Base-by-base conservation (phyloP, 129 eudicot species). In the Artemisia tridentata region DNA sequence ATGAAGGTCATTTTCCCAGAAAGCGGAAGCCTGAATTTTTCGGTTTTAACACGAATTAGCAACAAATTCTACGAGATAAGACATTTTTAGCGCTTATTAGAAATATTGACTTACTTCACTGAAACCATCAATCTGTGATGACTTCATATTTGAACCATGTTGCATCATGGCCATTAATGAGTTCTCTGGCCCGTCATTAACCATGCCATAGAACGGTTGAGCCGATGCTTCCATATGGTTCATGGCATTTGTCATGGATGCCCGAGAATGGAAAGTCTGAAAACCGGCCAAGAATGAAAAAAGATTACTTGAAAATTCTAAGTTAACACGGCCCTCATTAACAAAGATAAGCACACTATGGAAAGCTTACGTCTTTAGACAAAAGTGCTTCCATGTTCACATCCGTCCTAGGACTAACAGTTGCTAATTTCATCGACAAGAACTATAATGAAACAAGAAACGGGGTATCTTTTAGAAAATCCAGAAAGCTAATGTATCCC, bases 351-450 rank as follows among this genome's bases (percentile, higher is more conserved):
- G 0, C 45, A 38, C 45, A 38, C 2, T 69, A 48, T 31, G 29
- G 54, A 34, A 13, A 34, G 77, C 97, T 91, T 86, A 91, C 97
- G 67, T 91, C 96, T 80, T 88, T 91, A 18, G 91, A 83, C 15
- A 88, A 68, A 65, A 88, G 88, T 58, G 87, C 76, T 81, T 92
- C 98, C 81, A 85, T 71, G 78, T 85, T 86, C 63, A 84, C 67
- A 8, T 89, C 91, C 80, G 80, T 79, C 58, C 91, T 82, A 11
- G 98, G 98, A 80, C 86, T 84, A 59, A 88, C 79, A 1, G 95
- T 83, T 11, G 98, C 79, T 71, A 92, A 78, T 78, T 92, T 92
- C 98, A 92, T 92, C 19, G 98, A 92, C 74, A 92, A 86, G 68
- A 92, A 92, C 98, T 92, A 73, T 74, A 78, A 47, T 16, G 41